phyloP scores from a whole-genome alignment of 1,284 basidiomycete genomes.

The Chiua sp. region DNA sequence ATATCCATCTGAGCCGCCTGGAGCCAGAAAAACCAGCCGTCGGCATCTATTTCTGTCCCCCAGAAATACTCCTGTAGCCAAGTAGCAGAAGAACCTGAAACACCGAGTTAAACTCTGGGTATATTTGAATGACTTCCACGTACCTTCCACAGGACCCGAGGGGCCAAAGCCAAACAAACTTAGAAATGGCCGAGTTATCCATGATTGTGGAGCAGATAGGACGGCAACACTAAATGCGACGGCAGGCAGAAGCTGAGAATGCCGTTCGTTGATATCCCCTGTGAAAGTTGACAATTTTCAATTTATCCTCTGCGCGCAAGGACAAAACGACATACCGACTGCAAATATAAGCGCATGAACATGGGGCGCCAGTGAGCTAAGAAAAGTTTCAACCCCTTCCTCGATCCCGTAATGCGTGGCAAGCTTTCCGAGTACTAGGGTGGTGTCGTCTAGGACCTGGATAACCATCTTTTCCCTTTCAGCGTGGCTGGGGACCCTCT shows the following conservation, averaged over 20 bases:
- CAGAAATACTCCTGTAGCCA: constrained; percentile 17
- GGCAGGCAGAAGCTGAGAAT: constrained; percentile 11
- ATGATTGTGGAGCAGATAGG: constrained; percentile 14
- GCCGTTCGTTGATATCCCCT: constrained; percentile 24
- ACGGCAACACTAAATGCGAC: constrained; percentile 6
- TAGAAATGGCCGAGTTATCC: constrained; percentile 15
- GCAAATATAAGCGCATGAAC: constrained; percentile 1
- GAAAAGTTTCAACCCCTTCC: neutral
- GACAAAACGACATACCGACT: constrained; percentile 12
- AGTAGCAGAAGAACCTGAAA: constrained; percentile 16
- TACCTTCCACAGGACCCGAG: constrained; percentile 22
- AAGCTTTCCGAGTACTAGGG: neutral
- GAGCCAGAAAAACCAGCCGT: constrained; percentile 18
- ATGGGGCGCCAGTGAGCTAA: neutral
- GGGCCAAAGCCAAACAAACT: constrained; percentile 23
- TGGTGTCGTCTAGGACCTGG: constrained; percentile 5
- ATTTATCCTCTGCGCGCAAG: neutral
- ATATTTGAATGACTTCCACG: neutral
- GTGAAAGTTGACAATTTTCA: neutral
- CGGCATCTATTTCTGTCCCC: constrained; percentile 5
- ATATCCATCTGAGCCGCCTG: constrained; percentile 20
- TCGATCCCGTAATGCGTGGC: constrained; percentile 2
- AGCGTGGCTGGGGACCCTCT: constrained; percentile 6
- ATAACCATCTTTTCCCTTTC: constrained; percentile 8
- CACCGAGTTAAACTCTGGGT: neutral